Evolutionary conservation across 306 rosid genomes (phyloP), one percentile per base, ranked within the genome.

Genomic region (Casuarina cunninghamiana): DNA sequence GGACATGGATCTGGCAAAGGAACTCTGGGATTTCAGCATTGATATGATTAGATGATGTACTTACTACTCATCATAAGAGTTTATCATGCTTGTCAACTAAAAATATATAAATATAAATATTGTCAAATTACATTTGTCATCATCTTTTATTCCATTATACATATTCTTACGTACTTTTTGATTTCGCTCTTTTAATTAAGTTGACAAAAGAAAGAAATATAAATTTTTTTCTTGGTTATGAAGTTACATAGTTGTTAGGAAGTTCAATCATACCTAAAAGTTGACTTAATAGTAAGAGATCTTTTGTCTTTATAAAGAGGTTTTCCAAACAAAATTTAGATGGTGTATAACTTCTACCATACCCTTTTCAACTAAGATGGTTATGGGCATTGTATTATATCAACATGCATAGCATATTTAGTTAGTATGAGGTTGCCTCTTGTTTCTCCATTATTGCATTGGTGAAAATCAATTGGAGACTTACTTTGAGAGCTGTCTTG

Each of bases 11-110:
- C 77, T 93, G 90, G 98, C 97, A 10, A 88, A 86, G 85, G 88
- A 82, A 72, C 88, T 91, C 21, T 87, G 98, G 98, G 93, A 89
- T 81, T 91, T 93, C 78, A 93, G 93, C 87, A 81, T 73, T 37
- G 54, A 79, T 55, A 71, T 86, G 81, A 73, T 85, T 2, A 75
- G 60, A 78, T 83, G 65, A 72, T 53, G 57, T 51, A 37, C 58
- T 21, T n/a, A 13, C 16, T 15, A 26, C 58, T 32, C 7, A 9
- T 32, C 7, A 9, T 67, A 49, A 42, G 12, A 67, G 35, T 7
- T 42, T 17, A 6, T 8, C 26, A 42, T 42, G 8, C 35, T 67
- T 67, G 50, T 26, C 21, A 41, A 41, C 26, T 42, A 16, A 67
- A 10, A 17, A 67, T 42, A 66, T 66, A 17, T 67, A 5, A 6